Conservation (phyloP, 805 yeast genomes). For the Teunomyces panamensis region DNA sequence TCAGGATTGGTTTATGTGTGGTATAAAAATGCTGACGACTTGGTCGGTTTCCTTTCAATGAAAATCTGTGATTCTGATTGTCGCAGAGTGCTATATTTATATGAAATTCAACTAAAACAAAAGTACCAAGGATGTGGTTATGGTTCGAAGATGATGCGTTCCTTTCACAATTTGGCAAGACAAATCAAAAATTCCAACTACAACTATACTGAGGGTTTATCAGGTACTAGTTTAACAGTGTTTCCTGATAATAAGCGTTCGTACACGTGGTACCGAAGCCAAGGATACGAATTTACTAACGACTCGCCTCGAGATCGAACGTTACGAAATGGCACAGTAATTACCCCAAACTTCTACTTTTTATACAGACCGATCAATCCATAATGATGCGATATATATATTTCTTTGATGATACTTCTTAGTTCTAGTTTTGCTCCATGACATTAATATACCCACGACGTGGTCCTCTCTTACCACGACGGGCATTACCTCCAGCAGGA, state of each 20-base stretch:
- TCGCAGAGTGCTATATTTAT: constrained; percentile 44
- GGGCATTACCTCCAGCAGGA: constrained; percentile 12
- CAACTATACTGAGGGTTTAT: constrained; percentile 5
- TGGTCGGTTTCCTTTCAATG: constrained; percentile 47
- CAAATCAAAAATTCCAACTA: neutral
- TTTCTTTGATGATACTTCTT: neutral
- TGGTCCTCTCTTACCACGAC: constrained; percentile 28
- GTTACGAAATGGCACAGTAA: constrained; percentile 37
- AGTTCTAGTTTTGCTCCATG: constrained; percentile 30
- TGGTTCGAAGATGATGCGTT: constrained; percentile 39
- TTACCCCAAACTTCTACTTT: constrained; percentile 46
- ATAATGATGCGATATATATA: neutral
- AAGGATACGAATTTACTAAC: constrained; percentile 36
- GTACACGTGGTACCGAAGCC: constrained; percentile 37
- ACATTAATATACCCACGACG: constrained; percentile 62
- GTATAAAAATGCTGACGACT: constrained; percentile 16
- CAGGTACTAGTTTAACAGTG: constrained; percentile 47
- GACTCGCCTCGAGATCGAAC: constrained; percentile 45
- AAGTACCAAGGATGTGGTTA: constrained; percentile 29
- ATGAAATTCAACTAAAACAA: constrained; percentile 51
- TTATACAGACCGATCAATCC: constrained; percentile 4
- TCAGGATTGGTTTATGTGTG: constrained; percentile 44
- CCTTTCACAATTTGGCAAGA: constrained; percentile 32
- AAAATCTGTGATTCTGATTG: constrained; percentile 41
- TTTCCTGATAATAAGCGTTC: constrained; percentile 46